phyloP scores from a whole-genome alignment of 768 basidiomycete species.

The Pleurotus eryngii region DNA sequence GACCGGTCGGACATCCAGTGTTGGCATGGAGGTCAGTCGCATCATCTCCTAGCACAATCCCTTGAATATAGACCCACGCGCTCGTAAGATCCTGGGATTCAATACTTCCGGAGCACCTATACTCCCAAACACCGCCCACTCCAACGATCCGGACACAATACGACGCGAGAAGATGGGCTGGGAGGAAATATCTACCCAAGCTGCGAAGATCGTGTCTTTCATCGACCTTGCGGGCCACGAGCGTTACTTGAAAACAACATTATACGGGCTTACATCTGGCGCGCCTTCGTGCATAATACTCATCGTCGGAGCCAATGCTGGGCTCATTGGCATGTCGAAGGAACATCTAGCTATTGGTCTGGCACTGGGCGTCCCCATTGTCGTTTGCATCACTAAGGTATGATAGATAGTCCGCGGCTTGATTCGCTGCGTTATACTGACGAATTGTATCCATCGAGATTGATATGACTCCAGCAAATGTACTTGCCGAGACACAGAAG shows the following conservation, averaged over 20 bases:
- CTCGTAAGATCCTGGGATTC: conserved; percentile 94
- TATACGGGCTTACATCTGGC: conserved; percentile 93
- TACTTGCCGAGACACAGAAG: conserved; percentile 86
- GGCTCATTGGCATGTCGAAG: conserved; percentile 88
- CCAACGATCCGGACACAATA: conserved; percentile 57
- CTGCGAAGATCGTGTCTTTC: conserved; percentile 92
- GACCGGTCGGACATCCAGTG: conserved; percentile 90
- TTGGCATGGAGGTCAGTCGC: conserved; percentile 93
- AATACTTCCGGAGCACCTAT: conserved; percentile 73
- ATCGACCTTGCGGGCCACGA: conserved; percentile 97
- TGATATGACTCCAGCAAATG: conserved; percentile 95
- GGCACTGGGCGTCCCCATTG: conserved; percentile 89
- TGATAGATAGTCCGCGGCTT: too few relatives aligned
- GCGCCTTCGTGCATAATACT: conserved; percentile 90
- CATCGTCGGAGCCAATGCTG: conserved; percentile 95
- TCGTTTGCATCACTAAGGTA: conserved; percentile 94
- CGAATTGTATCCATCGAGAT: too few relatives aligned
- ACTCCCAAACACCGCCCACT: conserved; percentile 59
- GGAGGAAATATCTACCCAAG: conserved; percentile 89
- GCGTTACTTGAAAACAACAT: conserved; percentile 85
- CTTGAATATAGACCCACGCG: too few relatives aligned
- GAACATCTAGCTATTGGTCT: conserved; percentile 95
- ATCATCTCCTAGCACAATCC: too few relatives aligned
- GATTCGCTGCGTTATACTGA: too few relatives aligned
- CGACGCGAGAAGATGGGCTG: conserved; percentile 88